A percentile compares a stretch with the other conserved stretches of the same genome.
These are phyloP conservation scores for Gossypium ekmanianum DNA, from an alignment of 345 rosid genomes.

Conservation along the genomic window DNA sequence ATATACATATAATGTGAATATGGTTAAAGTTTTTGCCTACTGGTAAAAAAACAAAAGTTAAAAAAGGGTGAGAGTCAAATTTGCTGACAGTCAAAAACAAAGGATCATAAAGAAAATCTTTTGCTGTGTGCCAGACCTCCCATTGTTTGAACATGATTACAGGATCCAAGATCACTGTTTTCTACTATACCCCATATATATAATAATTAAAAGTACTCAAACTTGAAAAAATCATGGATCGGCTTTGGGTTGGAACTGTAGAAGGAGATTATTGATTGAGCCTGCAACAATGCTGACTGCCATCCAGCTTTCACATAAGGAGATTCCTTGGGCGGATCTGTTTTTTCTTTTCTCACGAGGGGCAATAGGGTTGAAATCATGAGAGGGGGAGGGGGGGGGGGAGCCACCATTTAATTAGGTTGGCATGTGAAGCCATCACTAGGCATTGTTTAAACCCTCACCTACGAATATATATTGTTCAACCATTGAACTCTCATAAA, in stretches of 20 bases:
- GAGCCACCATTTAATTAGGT: slow-evolving; percentile 31
- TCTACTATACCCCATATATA: background rate
- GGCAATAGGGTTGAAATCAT: slow-evolving; percentile 21
- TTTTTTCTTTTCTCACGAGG: background rate
- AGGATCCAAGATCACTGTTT: slow-evolving; percentile 38
- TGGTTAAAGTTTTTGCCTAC: slow-evolving; percentile 7
- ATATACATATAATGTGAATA: background rate
- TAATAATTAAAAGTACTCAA: background rate
- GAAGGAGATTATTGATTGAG: slow-evolving; percentile 1
- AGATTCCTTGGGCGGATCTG: slow-evolving; percentile 22
- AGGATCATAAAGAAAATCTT: slow-evolving; percentile 17
- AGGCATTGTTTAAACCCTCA: background rate
- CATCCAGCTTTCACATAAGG: background rate
- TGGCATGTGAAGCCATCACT: slow-evolving; percentile 39
- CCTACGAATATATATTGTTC: slow-evolving; percentile 36
- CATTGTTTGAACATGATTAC: background rate
- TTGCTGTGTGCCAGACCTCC: background rate
- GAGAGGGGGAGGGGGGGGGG: background rate
- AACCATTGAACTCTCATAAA: slow-evolving; percentile 46
- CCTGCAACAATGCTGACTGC: slow-evolving; percentile 5
- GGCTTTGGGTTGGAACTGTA: background rate
- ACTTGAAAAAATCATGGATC: background rate
- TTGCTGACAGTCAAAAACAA: slow-evolving; percentile 23
- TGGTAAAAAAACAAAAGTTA: background rate
- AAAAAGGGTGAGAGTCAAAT: slow-evolving; percentile 10